A percentile compares a stretch with the other conserved stretches of the same genome.
phyloP scores from a whole-genome alignment of 768 basidiomycete species.

The Pleurotus djamor region DNA sequence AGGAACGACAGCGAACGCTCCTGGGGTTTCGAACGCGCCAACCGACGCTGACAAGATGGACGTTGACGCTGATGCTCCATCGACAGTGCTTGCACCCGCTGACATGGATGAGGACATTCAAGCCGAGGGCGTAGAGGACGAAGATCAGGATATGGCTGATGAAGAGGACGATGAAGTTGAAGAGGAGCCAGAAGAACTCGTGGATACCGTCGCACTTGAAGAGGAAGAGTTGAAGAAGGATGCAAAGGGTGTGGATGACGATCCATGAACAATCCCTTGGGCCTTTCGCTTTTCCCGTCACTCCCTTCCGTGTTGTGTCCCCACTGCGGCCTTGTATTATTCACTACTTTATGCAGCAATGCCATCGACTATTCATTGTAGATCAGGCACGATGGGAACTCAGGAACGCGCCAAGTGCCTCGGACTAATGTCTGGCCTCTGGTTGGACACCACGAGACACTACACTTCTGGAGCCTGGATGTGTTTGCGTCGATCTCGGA shows the following conservation, averaged over 20 bases:
- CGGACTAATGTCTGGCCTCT: too few species aligned
- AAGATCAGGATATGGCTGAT: constrained; percentile 31
- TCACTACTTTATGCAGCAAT: not conserved
- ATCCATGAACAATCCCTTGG: not conserved
- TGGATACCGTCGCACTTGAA: constrained; percentile 42
- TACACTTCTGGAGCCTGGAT: too few species aligned
- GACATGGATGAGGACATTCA: constrained; percentile 29
- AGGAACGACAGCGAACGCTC: not conserved
- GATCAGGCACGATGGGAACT: too few species aligned
- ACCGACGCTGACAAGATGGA: constrained; percentile 27
- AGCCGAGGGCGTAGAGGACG: constrained; percentile 29
- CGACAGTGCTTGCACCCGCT: constrained; percentile 12
- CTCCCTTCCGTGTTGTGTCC: not conserved
- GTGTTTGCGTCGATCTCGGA: too few species aligned
- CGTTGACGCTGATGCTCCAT: constrained; percentile 24
- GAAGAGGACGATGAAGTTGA: constrained; percentile 38
- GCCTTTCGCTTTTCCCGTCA: not conserved
- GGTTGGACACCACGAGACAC: too few species aligned
- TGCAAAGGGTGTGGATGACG: constrained; percentile 31
- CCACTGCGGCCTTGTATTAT: not conserved
- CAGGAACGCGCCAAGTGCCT: too few species aligned
- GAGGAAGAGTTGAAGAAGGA: constrained; percentile 40
- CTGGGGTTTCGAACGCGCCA: not conserved
- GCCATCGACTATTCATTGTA: too few species aligned
- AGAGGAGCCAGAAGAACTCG: constrained; percentile 34